Evolutionary conservation across 2,329 filamentous ascomycete genomes (phyloP).

Genomic region (Apiospora hydei): DNA sequence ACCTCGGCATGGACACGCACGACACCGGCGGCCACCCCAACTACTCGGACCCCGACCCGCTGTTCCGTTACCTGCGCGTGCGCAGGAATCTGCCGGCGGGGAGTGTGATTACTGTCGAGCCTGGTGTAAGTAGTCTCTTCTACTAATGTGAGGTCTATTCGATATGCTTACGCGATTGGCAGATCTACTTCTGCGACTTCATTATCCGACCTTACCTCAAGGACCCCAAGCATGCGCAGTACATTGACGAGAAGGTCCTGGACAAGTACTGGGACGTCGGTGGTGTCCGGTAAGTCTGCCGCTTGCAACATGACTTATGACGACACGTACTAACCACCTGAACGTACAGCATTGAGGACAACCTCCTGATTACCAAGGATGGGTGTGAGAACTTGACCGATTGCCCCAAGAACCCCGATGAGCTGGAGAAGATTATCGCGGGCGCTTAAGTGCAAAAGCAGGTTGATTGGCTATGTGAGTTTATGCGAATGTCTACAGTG

Average conservation of each 20-base stretch:
- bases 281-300: slow-evolving; percentile 65
- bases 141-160: background rate
- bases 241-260: slow-evolving; percentile 77
- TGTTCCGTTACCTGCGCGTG: slow-evolving; percentile 89
- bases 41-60: slow-evolving; percentile 77
- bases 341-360: slow-evolving; percentile 65
- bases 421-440: slow-evolving; percentile 64
- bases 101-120: slow-evolving; percentile 92
- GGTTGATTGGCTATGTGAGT: background rate
- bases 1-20: slow-evolving; percentile 92
- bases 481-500: background rate
- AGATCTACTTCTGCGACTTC: slow-evolving; percentile 90
- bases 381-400: slow-evolving; percentile 78
- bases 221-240: slow-evolving; percentile 75
- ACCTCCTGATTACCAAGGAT: slow-evolving; percentile 73
- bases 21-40: slow-evolving; percentile 83
- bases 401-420: slow-evolving; percentile 71
- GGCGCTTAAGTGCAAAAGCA: background rate
- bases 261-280: slow-evolving; percentile 84
- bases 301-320: no score
- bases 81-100: slow-evolving; percentile 77
- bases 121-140: slow-evolving; percentile 67
- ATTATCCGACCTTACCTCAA: slow-evolving; percentile 83
- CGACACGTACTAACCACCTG: slow-evolving; percentile 32
- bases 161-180: background rate